A percentile compares a stretch with the other conserved stretches of the same genome.
Conservation (phyloP, 495 filamentous ascomycete species). For the Hypoxylon trugodes region DNA sequence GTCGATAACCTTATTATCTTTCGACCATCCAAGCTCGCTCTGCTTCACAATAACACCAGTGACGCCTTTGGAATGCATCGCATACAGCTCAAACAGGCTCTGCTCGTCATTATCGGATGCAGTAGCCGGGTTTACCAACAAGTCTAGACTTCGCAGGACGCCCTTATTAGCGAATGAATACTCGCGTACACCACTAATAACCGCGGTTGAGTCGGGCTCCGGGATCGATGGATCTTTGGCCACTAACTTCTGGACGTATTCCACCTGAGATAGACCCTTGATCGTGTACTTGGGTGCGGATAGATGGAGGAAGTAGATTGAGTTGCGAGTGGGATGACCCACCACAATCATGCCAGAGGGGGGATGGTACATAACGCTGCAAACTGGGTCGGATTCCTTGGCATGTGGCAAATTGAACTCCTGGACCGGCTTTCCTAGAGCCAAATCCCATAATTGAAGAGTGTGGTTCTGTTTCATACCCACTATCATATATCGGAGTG, state of each 20-base stretch:
- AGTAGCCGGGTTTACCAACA: constrained; percentile 69
- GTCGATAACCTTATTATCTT: constrained; percentile 82
- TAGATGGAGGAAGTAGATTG: constrained; percentile 94
- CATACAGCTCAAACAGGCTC: constrained; percentile 90
- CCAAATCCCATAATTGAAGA: constrained; percentile 98
- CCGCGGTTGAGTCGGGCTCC: constrained; percentile 89
- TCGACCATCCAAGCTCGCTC: constrained; percentile 87
- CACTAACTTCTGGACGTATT: constrained; percentile 79
- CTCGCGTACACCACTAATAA: constrained; percentile 93
- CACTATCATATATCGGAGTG: constrained; percentile 91
- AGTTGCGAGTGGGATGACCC: constrained; percentile 96
- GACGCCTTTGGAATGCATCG: constrained; percentile 96
- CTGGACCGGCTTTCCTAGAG: constrained; percentile 91
- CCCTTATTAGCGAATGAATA: constrained; percentile 92
- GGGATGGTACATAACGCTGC: constrained; percentile 93
- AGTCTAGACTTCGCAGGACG: constrained; percentile 85
- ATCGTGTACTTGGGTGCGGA: constrained; percentile 92
- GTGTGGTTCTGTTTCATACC: constrained; percentile 99
- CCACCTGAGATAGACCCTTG: constrained; percentile 80
- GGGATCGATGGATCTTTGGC: constrained; percentile 76
- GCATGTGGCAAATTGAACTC: constrained; percentile 96
- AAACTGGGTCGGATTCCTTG: constrained; percentile 95
- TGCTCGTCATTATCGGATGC: constrained; percentile 63
- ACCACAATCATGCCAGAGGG: constrained; percentile 89
- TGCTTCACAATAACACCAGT: constrained; percentile 84